Evolutionary conservation across 2,329 filamentous ascomycete genomes (phyloP), one percentile per base, ranked within the genome.

Genomic region (Camptophora hylomeconis): DNA sequence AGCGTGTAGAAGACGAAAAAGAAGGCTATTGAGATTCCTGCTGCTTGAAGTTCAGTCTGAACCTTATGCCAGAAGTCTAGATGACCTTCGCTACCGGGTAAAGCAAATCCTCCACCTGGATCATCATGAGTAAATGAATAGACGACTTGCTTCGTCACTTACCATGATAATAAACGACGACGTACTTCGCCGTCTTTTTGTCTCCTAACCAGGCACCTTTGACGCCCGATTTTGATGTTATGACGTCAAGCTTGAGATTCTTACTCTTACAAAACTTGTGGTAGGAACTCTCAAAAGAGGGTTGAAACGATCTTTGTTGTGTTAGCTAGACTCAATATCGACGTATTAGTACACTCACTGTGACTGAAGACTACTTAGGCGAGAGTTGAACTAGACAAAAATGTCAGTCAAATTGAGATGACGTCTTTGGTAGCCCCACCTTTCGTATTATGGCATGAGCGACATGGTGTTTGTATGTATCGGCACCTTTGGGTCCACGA

Each of bases 1-100:
- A 75, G 59, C 15, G 64, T 65, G 48, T 77, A 77, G 20, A 63
- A 61, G n/a, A 72, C 55, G 14, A 68, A 48, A 26, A 74, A 58
- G 26, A 65, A 49, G 11, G 65, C 56, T 17, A 68, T 49, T 17
- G 56, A 52, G 28, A 65, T 58, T 22, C 57, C 60, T 16, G 45
- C 39, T n/a, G 26, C 17, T 20, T 40, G 26, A 27, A 38, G 35
- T 14, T 36, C 31, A 4, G 10, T 26, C 7, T 36, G 33, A 17
- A 42, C 37, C 10, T 22, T 21, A 12, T 35, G n/a, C 6, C 48
- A 47, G 18, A 40, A 41, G 9, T 32, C 31, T 23, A 45, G 16
- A 20, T 45, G 40, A n/a, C 36, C 36, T 17, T 34, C 38, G 4
- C 33, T 35, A 3, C 40, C 42, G 17, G 37, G 38, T 17, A 42